A percentile compares a stretch with the other conserved stretches of the same genome.
Conservation (phyloP, 306 rosid genomes). For the Cucurbita ficifolia region DNA sequence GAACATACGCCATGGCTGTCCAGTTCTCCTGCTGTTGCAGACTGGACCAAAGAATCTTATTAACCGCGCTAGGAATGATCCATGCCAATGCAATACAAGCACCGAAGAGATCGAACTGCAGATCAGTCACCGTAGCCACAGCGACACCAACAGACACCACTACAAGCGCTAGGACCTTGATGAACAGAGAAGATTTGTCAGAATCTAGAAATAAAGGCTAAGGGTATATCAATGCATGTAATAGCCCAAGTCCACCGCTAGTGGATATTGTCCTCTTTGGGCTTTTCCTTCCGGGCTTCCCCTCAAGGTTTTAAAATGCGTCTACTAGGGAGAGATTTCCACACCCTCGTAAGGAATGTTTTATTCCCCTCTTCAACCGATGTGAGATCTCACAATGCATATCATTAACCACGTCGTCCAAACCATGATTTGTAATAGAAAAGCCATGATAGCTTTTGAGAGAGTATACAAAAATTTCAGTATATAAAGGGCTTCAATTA, state of each 20-base stretch:
- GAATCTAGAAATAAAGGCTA: not conserved
- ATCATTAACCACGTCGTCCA: too few relatives aligned
- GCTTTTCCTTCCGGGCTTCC: too few relatives aligned
- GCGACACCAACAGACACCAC: conserved; percentile 73
- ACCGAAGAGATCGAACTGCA: conserved; percentile 66
- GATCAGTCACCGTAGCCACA: conserved; percentile 70
- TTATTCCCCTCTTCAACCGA: too few relatives aligned
- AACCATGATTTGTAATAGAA: not conserved
- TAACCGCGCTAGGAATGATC: conserved; percentile 72
- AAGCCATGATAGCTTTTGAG: too few relatives aligned
- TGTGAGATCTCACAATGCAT: too few relatives aligned
- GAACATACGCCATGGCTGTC: conserved; percentile 73
- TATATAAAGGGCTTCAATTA: conserved; percentile 5
- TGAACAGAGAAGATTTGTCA: not conserved
- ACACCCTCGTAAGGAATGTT: too few relatives aligned
- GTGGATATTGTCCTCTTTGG: too few relatives aligned
- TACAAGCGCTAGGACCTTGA: conserved; percentile 51
- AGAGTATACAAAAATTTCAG: not conserved
- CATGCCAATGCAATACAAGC: conserved; percentile 72
- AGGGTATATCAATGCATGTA: not conserved
- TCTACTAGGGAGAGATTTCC: too few relatives aligned
- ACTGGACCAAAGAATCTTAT: conserved; percentile 78
- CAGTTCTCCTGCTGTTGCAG: conserved; percentile 82
- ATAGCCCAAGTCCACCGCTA: not conserved
- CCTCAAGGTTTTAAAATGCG: too few relatives aligned